Evolutionary conservation across 441 rosid species (phyloP), one percentile per base, ranked within the genome.

Genomic region (Viola pubescens): DNA sequence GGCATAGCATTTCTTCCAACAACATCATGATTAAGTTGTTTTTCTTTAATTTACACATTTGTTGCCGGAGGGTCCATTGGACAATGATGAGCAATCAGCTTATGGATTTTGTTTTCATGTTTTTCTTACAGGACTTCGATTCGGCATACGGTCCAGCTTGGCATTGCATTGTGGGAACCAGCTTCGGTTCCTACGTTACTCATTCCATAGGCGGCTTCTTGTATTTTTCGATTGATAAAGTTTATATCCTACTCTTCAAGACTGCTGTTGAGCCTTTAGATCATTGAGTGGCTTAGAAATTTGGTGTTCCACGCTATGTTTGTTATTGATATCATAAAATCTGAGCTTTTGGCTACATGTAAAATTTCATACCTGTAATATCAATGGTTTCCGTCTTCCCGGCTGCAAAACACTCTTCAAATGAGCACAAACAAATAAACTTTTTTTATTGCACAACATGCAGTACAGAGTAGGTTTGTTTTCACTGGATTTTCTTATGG

Each of bases 131-230:
- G 98, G 98, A 89, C 61, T 92, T 92, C 4, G 97, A 92, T 71
- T 79, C 88, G 4, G 79, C 83, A 1, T 84, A 81, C 56, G 98
- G 98, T 16, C 97, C 97, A 42, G 98, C 96, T 58, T 92, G 98
- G 97, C 98, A 92, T 65, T 92, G 97, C 88, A 86, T 88, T 8
- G 98, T 92, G 51, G 98, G 98, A 44, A 85, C 91, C 6, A 94
- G 98, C 81, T 94, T 89, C 62, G 97, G 98, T 51, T 94, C 98
- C 7, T 90, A 89, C 48, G 97, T 94, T 6, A 94, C 95, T 0
- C 97, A 94, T 77, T 90, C 98, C 0, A 59, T 75, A 0, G 98
- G 98, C 70, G 98, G 98, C 60, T 94, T 94, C 82, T 66, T 94
- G 79, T 94, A 90, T 66, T 94, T 86, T 72, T 92, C 96, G 10